These are phyloP conservation scores for Nephromyces sp. DNA, from an alignment of 169 alveolate species.

Conservation along the genomic window DNA sequence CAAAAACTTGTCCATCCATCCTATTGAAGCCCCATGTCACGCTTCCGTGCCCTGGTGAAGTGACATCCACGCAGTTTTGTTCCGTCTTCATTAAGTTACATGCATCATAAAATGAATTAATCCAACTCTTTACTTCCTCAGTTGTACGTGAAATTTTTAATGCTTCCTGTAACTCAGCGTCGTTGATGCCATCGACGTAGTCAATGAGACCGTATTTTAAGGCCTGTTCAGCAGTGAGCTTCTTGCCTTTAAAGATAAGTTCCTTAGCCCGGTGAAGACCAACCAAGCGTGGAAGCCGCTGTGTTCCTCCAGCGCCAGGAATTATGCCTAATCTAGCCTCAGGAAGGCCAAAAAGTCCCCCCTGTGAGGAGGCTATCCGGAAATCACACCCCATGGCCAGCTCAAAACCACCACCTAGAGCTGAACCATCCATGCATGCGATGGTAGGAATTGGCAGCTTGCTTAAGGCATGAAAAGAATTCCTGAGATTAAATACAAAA, in stretches of 20 bases:
- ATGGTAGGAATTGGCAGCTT: constrained; percentile 58
- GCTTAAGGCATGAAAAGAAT: constrained; percentile 22
- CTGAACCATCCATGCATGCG: constrained; percentile 60
- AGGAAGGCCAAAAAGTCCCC: constrained; percentile 54
- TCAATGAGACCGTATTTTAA: constrained; percentile 57
- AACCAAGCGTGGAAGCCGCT: constrained; percentile 53
- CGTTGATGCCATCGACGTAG: constrained; percentile 7
- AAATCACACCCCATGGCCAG: constrained; percentile 61
- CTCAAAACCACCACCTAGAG: constrained; percentile 72
- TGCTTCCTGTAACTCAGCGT: neutral
- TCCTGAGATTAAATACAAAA: constrained; percentile 44
- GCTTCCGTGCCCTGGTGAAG: neutral
- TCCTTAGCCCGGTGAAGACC: constrained; percentile 67
- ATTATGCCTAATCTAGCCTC: constrained; percentile 67
- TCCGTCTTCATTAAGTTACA: neutral
- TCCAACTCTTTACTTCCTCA: neutral
- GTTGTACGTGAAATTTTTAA: neutral
- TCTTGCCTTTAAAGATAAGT: constrained; percentile 57
- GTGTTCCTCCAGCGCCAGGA: constrained; percentile 77
- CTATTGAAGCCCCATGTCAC: neutral
- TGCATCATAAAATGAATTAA: neutral
- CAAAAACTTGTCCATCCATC: neutral
- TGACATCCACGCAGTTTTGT: neutral
- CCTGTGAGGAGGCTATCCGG: constrained; percentile 41
- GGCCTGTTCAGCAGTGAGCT: constrained; percentile 53